Evolutionary conservation across 2,329 filamentous ascomycete genomes (phyloP), one percentile per base, ranked within the genome.

Genomic region (Scortechinia acanthostroma): DNA sequence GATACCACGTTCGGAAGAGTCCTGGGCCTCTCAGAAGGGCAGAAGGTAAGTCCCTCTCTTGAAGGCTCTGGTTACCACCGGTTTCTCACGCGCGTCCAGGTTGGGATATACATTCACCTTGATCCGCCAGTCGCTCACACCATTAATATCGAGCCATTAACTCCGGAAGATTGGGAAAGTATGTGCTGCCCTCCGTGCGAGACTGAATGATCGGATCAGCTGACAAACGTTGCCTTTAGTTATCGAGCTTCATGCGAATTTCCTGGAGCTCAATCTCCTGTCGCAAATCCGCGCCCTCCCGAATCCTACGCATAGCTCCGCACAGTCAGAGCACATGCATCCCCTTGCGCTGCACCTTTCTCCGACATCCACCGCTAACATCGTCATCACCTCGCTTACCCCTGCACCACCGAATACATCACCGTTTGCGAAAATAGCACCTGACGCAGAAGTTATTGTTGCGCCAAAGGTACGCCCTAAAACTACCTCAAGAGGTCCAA

Each of bases 361-460:
- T 10, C 91, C 91, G 2, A 97, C 91, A 0, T 95, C 91, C 3
- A 95, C 91, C 2, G 94, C 93, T 6, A 96, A 91, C 57, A 90
- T 98, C 50, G 82, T 83, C 46, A 78, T 97, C 5, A 80, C 88
- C 4, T 90, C 88, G 1, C 70, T 98, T n/a, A 80, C 85, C 1
- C 93, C 93, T 1, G 70, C 80, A 1, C 80, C 83, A 3, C 63
- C 86, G 2, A 69, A 78, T 2, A 77, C 82, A 43, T 75, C 80
- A 2, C 75, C 88, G 0, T 98, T 98, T 59, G 89, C 88, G 21
- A 97, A 96, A 63, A 88, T 98, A 43, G 86, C 88, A 0, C 87
- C 91, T 0, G 90, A 97, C 59, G 91, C 91, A 19, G 93, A 98
- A 64, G 91, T 98, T 43, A 95, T 97, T 51, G 93, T 98, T 48